Evolutionary conservation across 176 grass and related monocot genomes (phyloP).

Genomic region (Zoysia pacifica): DNA sequence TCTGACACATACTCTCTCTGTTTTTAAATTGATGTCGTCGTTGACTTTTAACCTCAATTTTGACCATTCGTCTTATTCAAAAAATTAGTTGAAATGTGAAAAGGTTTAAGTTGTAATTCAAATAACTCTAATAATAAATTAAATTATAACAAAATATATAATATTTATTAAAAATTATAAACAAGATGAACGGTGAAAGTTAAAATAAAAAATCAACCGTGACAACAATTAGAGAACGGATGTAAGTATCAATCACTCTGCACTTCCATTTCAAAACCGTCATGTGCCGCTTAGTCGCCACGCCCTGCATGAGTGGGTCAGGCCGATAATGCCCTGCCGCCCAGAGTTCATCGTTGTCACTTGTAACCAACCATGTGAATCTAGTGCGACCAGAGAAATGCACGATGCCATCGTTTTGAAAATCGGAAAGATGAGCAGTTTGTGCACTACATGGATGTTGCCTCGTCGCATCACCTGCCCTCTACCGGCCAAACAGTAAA

Average conservation of each 20-base stretch:
- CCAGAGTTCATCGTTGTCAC: neutral
- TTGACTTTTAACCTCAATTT: too few relatives aligned
- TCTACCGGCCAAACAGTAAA: neutral
- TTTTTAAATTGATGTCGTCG: too few relatives aligned
- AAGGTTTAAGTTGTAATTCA: too few relatives aligned
- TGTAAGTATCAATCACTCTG: neutral
- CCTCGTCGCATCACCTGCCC: neutral
- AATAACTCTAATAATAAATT: too few relatives aligned
- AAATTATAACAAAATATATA: too few relatives aligned
- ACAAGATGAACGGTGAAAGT: too few relatives aligned
- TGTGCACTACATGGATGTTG: slow-evolving; percentile 16
- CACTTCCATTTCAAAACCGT: neutral
- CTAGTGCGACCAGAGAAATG: neutral
- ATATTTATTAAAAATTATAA: too few relatives aligned
- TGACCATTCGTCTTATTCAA: too few relatives aligned
- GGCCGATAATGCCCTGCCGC: neutral
- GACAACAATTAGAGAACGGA: too few relatives aligned
- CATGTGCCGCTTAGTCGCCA: slow-evolving; percentile 29
- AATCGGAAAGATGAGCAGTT: neutral
- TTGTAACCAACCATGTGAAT: slow-evolving; percentile 20
- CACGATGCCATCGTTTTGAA: neutral
- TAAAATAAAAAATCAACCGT: too few relatives aligned
- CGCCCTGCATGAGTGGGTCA: slow-evolving; percentile 17
- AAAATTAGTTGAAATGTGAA: too few relatives aligned
- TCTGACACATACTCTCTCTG: too few relatives aligned